phyloP scores from a whole-genome alignment of 768 basidiomycete genomes.

The Mycena vitilis region DNA sequence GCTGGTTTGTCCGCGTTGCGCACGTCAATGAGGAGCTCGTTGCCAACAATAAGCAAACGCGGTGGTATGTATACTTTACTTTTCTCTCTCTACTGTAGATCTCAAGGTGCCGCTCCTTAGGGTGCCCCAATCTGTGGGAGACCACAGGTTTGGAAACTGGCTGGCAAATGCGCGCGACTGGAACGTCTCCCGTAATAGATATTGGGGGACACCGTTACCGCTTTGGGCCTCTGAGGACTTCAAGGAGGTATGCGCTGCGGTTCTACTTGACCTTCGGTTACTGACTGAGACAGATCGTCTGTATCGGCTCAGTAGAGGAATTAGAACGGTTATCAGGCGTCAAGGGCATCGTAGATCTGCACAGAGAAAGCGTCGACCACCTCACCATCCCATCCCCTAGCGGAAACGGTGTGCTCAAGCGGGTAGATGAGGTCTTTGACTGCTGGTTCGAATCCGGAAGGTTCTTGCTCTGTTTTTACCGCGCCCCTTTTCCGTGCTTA shows the following conservation, averaged over 20 bases:
- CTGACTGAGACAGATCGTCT: conserved; percentile 69
- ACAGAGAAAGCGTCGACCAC: conserved; percentile 94
- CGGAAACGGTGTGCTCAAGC: conserved; percentile 87
- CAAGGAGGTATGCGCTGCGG: conserved; percentile 73
- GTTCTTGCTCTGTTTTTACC: conserved; percentile 50
- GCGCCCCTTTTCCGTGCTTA: conserved; percentile 8
- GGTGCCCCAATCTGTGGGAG: conserved; percentile 93
- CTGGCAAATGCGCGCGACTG: conserved; percentile 98
- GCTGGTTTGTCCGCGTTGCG: conserved; percentile 94
- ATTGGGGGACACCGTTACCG: conserved; percentile 98
- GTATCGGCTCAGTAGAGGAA: conserved; percentile 88
- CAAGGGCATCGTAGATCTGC: conserved; percentile 87
- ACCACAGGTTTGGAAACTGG: conserved; percentile 97
- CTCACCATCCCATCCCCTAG: conserved; percentile 94
- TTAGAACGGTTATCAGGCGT: conserved; percentile 88
- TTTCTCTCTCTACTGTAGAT: background rate
- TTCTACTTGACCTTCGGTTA: conserved; percentile 7
- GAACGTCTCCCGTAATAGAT: conserved; percentile 98
- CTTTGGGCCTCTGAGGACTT: conserved; percentile 95
- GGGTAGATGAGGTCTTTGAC: conserved; percentile 98
- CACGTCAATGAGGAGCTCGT: conserved; percentile 89
- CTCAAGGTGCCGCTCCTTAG: conserved; percentile 48
- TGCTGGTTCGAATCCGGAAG: conserved; percentile 99
- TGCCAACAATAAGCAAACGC: conserved; percentile 87
- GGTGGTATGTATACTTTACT: conserved; percentile 71